Evolutionary conservation across 2,329 filamentous ascomycete species (phyloP).

Genomic region (Chaetomiaceae sp.): DNA sequence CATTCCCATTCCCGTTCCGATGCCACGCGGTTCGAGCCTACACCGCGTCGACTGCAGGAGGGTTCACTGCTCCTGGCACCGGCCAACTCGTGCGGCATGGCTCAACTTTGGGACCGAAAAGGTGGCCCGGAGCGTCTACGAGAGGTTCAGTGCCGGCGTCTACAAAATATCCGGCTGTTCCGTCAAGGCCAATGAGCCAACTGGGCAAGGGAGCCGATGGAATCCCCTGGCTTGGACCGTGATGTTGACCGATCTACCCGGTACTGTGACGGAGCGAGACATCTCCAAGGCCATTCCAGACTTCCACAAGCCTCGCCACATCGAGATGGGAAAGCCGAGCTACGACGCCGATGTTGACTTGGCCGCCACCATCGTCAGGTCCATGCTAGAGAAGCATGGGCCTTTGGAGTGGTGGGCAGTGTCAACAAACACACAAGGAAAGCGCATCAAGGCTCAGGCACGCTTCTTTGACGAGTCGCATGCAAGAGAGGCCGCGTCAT

Average conservation of each 20-base stretch:
- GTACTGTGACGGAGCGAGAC: conserved; percentile 15
- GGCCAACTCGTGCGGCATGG: conserved; percentile 27
- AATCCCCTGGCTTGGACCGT: conserved; percentile 25
- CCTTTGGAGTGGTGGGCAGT: conserved; percentile 34
- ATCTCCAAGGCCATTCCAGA: conserved; percentile 22
- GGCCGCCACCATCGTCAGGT: conserved; percentile 26
- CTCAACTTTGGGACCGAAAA: conserved; percentile 28
- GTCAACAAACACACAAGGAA: conserved; percentile 25
- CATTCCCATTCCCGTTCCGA: conserved; percentile 15
- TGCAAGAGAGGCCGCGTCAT: conserved; percentile 33
- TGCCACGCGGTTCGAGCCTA: conserved; percentile 27
- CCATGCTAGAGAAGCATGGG: conserved; percentile 31
- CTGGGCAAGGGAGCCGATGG: background rate
- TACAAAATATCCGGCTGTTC: conserved; percentile 25
- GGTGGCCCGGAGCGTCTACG: conserved; percentile 23
- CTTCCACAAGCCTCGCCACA: conserved; percentile 17
- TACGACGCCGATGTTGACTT: conserved; percentile 28
- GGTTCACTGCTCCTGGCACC: conserved; percentile 37
- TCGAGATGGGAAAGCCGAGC: conserved; percentile 23
- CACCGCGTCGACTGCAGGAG: conserved; percentile 34
- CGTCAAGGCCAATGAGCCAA: conserved; percentile 16
- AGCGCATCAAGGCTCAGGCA: conserved; percentile 37
- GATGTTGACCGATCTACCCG: conserved; percentile 26
- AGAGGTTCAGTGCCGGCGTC: conserved; percentile 22
- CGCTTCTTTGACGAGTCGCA: conserved; percentile 36